Conservation (phyloP, 2,329 filamentous ascomycete genomes). For the Aspergillus tanneri region DNA sequence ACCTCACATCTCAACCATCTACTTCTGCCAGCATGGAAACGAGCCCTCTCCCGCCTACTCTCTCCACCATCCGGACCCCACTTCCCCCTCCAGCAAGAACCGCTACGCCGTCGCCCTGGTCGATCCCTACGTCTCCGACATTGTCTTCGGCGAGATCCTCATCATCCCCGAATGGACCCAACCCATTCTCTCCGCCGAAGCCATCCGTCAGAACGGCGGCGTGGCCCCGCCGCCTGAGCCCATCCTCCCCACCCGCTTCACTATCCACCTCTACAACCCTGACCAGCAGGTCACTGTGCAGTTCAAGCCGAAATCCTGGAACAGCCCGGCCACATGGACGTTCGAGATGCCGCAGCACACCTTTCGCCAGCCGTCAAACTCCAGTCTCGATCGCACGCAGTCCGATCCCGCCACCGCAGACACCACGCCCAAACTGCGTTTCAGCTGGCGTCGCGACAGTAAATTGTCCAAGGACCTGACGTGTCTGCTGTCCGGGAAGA, state of each 20-base stretch:
- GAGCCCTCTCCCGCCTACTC: conserved; percentile 78
- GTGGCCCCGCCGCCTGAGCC: conserved; percentile 66
- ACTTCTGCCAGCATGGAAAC: conserved; percentile 68
- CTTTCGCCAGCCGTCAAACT: conserved; percentile 77
- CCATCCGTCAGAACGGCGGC: conserved; percentile 69
- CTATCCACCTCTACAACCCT: conserved; percentile 89
- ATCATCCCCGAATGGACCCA: conserved; percentile 84
- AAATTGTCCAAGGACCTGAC: conserved; percentile 83
- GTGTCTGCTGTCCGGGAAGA: conserved; percentile 80
- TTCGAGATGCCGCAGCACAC: conserved; percentile 87
- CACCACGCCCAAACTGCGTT: conserved; percentile 70
- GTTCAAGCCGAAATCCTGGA: conserved; percentile 71
- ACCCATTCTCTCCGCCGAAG: conserved; percentile 75
- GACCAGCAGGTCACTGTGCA: conserved; percentile 76
- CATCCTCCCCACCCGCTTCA: conserved; percentile 73
- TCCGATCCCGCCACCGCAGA: conserved; percentile 58
- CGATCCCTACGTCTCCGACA: conserved; percentile 75
- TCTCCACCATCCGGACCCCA: conserved; percentile 72
- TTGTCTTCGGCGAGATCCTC: conserved; percentile 84
- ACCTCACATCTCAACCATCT: conserved; percentile 40
- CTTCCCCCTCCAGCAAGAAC: conserved; percentile 68
- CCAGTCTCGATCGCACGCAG: conserved; percentile 72
- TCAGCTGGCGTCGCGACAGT: conserved; percentile 87
- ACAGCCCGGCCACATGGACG: conserved; percentile 76
- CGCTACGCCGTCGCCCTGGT: conserved; percentile 84